These are phyloP conservation scores for Lachancea sp. DNA, from an alignment of 805 yeast species.

Conservation along the genomic window DNA sequence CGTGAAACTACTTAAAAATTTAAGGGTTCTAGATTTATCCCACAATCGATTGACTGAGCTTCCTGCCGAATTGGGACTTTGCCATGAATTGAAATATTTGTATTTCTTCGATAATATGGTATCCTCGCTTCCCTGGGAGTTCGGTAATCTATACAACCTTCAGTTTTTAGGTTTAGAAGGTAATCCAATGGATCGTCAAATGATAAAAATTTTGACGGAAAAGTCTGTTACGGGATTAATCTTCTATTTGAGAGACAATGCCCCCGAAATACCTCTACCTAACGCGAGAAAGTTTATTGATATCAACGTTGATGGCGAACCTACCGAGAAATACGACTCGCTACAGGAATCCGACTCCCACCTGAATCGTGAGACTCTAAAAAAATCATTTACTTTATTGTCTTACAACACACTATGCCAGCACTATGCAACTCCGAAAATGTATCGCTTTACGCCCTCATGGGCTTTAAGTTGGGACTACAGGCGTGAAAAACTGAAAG, in stretches of 20 bases:
- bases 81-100: constrained; percentile 72
- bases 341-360: constrained; percentile 29
- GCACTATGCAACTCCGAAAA: constrained; percentile 84
- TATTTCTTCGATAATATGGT: constrained; percentile 85
- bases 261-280: constrained; percentile 60
- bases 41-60: constrained; percentile 62
- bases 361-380: constrained; percentile 21
- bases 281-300: constrained; percentile 79
- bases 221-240: constrained; percentile 83
- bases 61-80: constrained; percentile 81
- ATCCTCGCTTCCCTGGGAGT: constrained; percentile 67
- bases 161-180: constrained; percentile 92
- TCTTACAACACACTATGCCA: constrained; percentile 92
- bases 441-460: constrained; percentile 92
- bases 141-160: constrained; percentile 79
- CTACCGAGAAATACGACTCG: constrained; percentile 25
- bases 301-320: constrained; percentile 71
- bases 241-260: constrained; percentile 72
- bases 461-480: constrained; percentile 97
- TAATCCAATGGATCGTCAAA: constrained; percentile 65
- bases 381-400: constrained; percentile 61
- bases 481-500: constrained; percentile 68
- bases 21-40: constrained; percentile 81
- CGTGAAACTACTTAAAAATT: constrained; percentile 59
- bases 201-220: constrained; percentile 63